These are phyloP conservation scores for Phytophthora ramorum DNA, from an alignment of 352 stramenopile species.

Conservation along the genomic window DNA sequence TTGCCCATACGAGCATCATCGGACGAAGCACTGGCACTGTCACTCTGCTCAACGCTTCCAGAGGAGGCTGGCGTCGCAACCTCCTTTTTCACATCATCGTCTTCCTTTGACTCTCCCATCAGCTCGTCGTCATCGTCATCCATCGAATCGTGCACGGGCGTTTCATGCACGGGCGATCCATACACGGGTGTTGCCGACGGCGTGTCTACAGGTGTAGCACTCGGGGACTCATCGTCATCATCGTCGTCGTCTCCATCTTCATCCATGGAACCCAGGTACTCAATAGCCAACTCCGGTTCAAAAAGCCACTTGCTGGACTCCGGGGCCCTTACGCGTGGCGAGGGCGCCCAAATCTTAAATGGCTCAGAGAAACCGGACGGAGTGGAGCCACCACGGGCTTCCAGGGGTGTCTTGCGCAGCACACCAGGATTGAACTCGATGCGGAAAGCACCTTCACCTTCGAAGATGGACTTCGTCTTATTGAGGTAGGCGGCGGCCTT, in stretches of 20 bases:
- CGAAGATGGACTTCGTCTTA: conserved; percentile 83
- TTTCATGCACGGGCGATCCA: conserved; percentile 63
- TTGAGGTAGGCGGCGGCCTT: conserved; percentile 60
- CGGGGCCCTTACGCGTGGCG: conserved; percentile 69
- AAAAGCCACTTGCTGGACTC: conserved; percentile 87
- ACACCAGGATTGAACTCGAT: conserved; percentile 86
- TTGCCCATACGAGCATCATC: conserved; percentile 44
- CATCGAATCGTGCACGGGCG: conserved; percentile 45
- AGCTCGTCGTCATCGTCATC: conserved; percentile 48
- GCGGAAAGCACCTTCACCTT: conserved; percentile 86
- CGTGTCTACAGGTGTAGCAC: conserved; percentile 69
- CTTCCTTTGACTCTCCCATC: conserved; percentile 45
- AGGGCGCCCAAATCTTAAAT: conserved; percentile 88
- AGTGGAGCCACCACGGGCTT: conserved; percentile 51
- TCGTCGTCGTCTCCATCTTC: conserved; percentile 76
- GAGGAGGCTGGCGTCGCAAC: conserved; percentile 41
- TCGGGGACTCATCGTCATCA: conserved; percentile 76
- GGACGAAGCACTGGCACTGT: conserved; percentile 51
- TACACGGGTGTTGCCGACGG: conserved; percentile 75
- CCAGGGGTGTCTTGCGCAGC: conserved; percentile 75
- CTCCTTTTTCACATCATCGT: conserved; percentile 46
- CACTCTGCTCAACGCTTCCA: conserved; percentile 52
- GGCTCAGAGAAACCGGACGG: conserved; percentile 43
- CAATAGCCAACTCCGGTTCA: conserved; percentile 76
- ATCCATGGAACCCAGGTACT: conserved; percentile 85